Base-by-base conservation (phyloP, 306 rosid genomes). In the Rosa multiflora region DNA sequence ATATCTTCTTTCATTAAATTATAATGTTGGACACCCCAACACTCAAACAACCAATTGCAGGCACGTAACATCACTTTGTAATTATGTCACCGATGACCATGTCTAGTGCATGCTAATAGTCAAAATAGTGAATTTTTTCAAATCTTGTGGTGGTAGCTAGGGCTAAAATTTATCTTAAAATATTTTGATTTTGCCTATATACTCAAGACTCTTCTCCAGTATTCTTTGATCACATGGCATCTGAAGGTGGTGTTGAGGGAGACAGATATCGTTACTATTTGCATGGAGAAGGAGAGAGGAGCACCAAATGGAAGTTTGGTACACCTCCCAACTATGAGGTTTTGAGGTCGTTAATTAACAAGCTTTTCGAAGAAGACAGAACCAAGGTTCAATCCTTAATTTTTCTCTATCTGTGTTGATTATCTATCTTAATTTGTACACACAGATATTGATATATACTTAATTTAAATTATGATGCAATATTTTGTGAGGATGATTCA, bases 301-400 rank as follows among this genome's bases (percentile, higher is more conserved):
- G 83, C 82, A 91, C 74, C 78, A 67, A 81, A 44, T 91, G 96
- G 96, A 84, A 66, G 77, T 87, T 46, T 73, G 91, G 91, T 37
- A 80, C 14, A 23, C 87, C 86, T 77, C 93, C 96, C 42, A 86
- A 72, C 39, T 88, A 87, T 64, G 89, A 73, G 29, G 75, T 35
- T 26, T 26, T 26, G 29, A 26, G 29, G 29, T 26, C 49, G 92
- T 85, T 59, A 87, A 90, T 26, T 26, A 26, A 26, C 83, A 86
- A 86, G 76, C 89, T 90, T 17, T 90, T 86, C 72, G 92, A 90
- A 82, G 85, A 90, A 67, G 94, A 87, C 72, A 84, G 86, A 80
- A 90, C 91, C 61, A 81, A 84, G 82, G 90, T 40, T 14, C 72
- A 8, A 40, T 18, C 37, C 8, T 23, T 5, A 10, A 10, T 47